Evolutionary conservation across 2,329 filamentous ascomycete species (phyloP), one percentile per base, ranked within the genome.

Genomic region (Talaromyces islandicus): DNA sequence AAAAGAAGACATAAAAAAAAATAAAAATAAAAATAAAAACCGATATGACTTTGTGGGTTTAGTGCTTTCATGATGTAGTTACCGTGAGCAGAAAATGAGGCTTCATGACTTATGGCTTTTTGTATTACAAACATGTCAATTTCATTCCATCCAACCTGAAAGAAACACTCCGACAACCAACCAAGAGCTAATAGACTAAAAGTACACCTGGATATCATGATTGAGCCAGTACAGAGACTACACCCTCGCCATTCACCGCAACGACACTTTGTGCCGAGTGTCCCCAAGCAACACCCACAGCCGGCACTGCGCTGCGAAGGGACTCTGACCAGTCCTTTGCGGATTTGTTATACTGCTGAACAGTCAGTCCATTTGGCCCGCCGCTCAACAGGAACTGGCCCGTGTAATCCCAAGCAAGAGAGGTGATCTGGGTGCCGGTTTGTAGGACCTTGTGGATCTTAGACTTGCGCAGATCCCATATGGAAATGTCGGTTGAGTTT

Each of bases 401-500:
- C 7, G 90, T 94, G 79, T 96, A 97, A 71, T 99, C 94, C 92
- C 92, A 99, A 54, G 83, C 82, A 64, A 97, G 81, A 46, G 84
- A 86, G 63, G 89, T 84, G 54, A 96, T 85, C n/a, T 85, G 81
- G 63, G 86, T 88, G 59, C 92, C 93, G 52, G 89, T 88, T 65
- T 97, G 91, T 46, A 99, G 81, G n/a, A 89, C 85, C 81, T 96
- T 96, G 71, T 88, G 87, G 68, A 87, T 84, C 5, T 88, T 87
- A 19, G 89, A 87, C 77, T 96, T 97, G 67, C 94, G 88, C 62
- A 99, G 82, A 74, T 97, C 93, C 81, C 95, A 97, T 58, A 97
- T 86, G 10, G 90, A 90, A 41, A 96, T 88, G 25, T 82, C 88
- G 24, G 86, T 89, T 65, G 92, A 90, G 30, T 86, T 87, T 73